Base-by-base conservation (phyloP, 1,139 yeast genomes). In the Lodderomyces beijingensis region DNA sequence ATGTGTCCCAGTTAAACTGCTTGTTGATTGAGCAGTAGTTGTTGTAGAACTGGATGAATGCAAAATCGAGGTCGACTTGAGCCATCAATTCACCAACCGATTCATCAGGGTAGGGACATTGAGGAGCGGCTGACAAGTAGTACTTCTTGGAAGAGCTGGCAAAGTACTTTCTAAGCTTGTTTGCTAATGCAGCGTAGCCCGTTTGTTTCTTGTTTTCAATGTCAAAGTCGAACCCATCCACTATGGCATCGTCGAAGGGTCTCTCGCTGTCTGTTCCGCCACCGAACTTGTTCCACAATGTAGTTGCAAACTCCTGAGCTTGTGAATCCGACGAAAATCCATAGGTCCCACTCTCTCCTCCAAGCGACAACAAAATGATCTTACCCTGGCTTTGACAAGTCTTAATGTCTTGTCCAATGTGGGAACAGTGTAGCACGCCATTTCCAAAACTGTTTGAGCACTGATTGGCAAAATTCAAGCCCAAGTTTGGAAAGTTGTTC, bases 21-120 rank as follows among this genome's bases (percentile, higher is more conserved):
- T 59, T 46, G 12, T 69, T 70, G 33, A 81, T 62, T 30, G 68
- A 60, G 60, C 96, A 89, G 54, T 81, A 75, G 62, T 89, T 89
- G 72, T 89, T 89, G 73, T 89, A 89, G 64, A 89, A 89, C 65
- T 89, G 97, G 48, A 89, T 75, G 51, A 85, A 87, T 4, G 91
- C 88, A 57, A 79, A 87, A 61, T 89, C 96, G 43, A 89, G 64
- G 28, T 76, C 69, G 14, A 85, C 77, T 27, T 70, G 59, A 16
- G 66, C 61, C 46, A 89, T 56, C 27, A 83, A 62, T 34, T 78
- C 76, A 41, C 93, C 93, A 28, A 83, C 77, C 29, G 82, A 74
- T 4, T 80, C 84, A 62, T 89, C 97, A 16, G 97, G 97, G 56
- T 78, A 85, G 15, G 81, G 84, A 64, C 97, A 88, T 63, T 87